A percentile compares a stretch with the other conserved stretches of the same genome.
Evolutionary conservation across 2,329 filamentous ascomycete genomes (phyloP).

Genomic region (Fusarium zealandicum): DNA sequence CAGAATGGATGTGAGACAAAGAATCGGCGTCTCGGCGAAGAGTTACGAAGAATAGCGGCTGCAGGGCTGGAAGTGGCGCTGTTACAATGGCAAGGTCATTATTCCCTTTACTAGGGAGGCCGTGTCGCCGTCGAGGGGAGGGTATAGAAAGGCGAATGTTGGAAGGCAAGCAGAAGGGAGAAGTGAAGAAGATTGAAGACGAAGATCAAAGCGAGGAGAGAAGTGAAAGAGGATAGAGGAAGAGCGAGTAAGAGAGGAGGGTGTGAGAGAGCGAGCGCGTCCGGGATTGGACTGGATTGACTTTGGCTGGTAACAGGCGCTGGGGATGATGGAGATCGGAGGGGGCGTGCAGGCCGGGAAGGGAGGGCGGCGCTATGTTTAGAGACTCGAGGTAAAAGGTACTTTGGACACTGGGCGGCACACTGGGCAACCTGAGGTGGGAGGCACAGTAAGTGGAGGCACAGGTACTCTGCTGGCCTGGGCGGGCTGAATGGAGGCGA

Average conservation of each 20-base stretch:
- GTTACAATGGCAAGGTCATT: slow-evolving; percentile 42
- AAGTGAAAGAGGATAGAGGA: slow-evolving; percentile 32
- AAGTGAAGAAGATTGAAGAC: slow-evolving; percentile 28
- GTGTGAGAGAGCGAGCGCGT: slow-evolving; percentile 30
- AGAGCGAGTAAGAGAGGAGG: slow-evolving; percentile 32
- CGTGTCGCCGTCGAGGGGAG: slow-evolving; percentile 31
- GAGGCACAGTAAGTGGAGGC: slow-evolving; percentile 20
- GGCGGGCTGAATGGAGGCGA: slow-evolving; percentile 25
- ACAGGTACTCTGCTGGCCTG: slow-evolving; percentile 22
- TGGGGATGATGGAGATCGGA: slow-evolving; percentile 31
- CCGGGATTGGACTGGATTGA: slow-evolving; percentile 41
- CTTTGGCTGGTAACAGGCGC: slow-evolving; percentile 37
- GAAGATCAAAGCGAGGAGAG: slow-evolving; percentile 38
- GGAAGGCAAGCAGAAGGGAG: slow-evolving; percentile 19
- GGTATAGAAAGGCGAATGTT: slow-evolving; percentile 30
- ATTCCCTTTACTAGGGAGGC: slow-evolving; percentile 34
- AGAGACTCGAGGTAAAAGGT: slow-evolving; percentile 16
- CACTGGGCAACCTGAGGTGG: slow-evolving; percentile 8
- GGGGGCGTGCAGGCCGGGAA: slow-evolving; percentile 27
- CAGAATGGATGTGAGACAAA: slow-evolving; percentile 44
- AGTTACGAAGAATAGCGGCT: slow-evolving; percentile 37
- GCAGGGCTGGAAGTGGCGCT: slow-evolving; percentile 37
- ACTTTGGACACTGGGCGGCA: slow-evolving; percentile 17
- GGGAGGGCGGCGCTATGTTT: slow-evolving; percentile 22
- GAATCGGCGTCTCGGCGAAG: slow-evolving; percentile 42